Evolutionary conservation across 352 stramenopile species (phyloP), one percentile per base, ranked within the genome.

Genomic region (Phytophthora pisi): DNA sequence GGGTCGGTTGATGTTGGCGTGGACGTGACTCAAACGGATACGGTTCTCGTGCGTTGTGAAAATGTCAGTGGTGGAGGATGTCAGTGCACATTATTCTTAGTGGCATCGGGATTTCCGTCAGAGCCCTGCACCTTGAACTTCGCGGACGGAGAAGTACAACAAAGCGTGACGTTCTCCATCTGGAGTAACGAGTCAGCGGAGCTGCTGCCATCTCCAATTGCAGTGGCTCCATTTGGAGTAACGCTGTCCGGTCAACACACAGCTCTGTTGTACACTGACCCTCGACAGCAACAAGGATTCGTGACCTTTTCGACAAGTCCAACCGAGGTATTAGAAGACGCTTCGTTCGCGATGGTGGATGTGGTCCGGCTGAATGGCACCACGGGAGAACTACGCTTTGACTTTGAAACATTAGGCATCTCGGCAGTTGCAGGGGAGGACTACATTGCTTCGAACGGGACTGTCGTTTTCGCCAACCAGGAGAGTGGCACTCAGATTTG

Each of bases 361-460:
- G 15, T 91, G n/a, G 63, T 80, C 23, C 81, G 81, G 2, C 16
- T 90, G 0, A 89, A 90, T 46, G 83, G 83, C 0, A 80, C 75
- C 0, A 75, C 57, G 20, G 83, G 81, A 18, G 51, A 20, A 0
- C 51, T 90, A 2, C n/a, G 7, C 1, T 76, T 88, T 18, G 51
- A 68, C 6, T 51, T 87, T 10, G 78, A 86, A 58, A 84, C 81
- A 15, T 90, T 90, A 31, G 77, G 85, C 40, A 74, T 87, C 7
- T 65, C 31, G 3, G 68, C 60, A 16, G 16, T 50, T 20, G 55
- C 68, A n/a, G 65, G 55, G 4, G 51, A 66, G 9, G 56, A 88
- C 43, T 91, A 90, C 34, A 13, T 89, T 16, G 38, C 59, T 0
- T 10, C 81, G 0, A 64, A 53, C 2, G 60, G 72, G 34, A 77